These are phyloP conservation scores for Yarrowia phangngaensis DNA, from an alignment of 805 yeast species.

Conservation along the genomic window DNA sequence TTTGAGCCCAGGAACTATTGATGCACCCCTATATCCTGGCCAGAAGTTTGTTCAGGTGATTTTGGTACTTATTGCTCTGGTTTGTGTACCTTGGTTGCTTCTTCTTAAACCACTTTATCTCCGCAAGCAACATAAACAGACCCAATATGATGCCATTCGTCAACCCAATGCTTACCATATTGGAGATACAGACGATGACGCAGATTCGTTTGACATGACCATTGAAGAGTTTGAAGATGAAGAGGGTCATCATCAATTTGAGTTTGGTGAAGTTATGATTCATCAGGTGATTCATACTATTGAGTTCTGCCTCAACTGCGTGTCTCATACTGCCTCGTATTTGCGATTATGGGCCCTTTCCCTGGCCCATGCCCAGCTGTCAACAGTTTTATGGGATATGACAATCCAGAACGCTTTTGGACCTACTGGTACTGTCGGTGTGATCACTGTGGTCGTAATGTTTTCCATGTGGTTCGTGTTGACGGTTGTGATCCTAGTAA, in stretches of 20 bases:
- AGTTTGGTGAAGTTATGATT: slow-evolving; percentile 90
- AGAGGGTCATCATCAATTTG: slow-evolving; percentile 52
- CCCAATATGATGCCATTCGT: slow-evolving; percentile 48
- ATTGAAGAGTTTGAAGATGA: slow-evolving; percentile 39
- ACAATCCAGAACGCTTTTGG: slow-evolving; percentile 80
- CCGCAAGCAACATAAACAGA: slow-evolving; percentile 52
- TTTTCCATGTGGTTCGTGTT: slow-evolving; percentile 95
- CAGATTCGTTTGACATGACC: slow-evolving; percentile 35
- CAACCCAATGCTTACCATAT: slow-evolving; percentile 39
- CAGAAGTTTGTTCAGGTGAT: slow-evolving; percentile 73
- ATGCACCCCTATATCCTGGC: slow-evolving; percentile 72
- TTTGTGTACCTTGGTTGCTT: slow-evolving; percentile 92
- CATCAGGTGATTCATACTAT: slow-evolving; percentile 97
- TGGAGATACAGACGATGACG: slow-evolving; percentile 37
- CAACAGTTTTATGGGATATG: slow-evolving; percentile 93
- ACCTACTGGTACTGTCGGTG: slow-evolving; percentile 60
- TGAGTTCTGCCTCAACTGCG: slow-evolving; percentile 94
- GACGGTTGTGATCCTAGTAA: slow-evolving; percentile 85
- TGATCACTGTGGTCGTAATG: slow-evolving; percentile 64
- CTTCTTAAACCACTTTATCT: slow-evolving; percentile 76
- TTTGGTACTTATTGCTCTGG: slow-evolving; percentile 65
- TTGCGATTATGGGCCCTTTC: slow-evolving; percentile 95
- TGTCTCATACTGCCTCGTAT: slow-evolving; percentile 95
- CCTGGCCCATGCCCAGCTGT: slow-evolving; percentile 92
- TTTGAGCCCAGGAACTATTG: slow-evolving; percentile 82